Base-by-base conservation (phyloP, 2,329 filamentous ascomycete species). In the Colletotrichum nymphaeae region DNA sequence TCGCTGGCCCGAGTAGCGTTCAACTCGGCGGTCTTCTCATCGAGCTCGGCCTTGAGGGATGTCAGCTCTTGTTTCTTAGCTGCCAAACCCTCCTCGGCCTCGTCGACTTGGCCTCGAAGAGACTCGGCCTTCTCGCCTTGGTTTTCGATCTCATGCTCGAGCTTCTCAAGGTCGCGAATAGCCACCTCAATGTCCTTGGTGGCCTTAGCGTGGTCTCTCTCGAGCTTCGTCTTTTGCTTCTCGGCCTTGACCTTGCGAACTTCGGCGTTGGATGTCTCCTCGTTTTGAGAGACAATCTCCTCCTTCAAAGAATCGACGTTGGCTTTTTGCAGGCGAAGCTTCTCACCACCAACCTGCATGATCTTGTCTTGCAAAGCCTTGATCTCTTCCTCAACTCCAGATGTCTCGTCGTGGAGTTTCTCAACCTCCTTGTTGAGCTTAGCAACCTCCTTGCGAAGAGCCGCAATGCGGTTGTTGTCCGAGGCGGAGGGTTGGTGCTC, bases 271-370 rank as follows among this genome's bases (percentile, higher is more conserved):
- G 95, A 97, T 49, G 94, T 92, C 75, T 94, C 92, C 76, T 98
- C 96, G 65, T 91, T 92, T 73, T 97, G 88, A 14, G 92, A 90
- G 60, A 93, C 87, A 69, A 98, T 95, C 80, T 97, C 93, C 78
- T 95, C 93, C 81, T 97, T 98, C 75, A 97, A 86, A 7, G 92
- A 90, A 80, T 98, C 96, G 42, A 99, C 95, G 86, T 94, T 97
- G 74, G 94, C 92, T 78, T 97, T 95, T 81, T 99, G 96, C 22
- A 93, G 90, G 68, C 97, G 93, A 22, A 99, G 91, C 83, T 94
- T 95, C 79, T 98, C 95, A 83, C 97, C 97, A 79, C 97, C 97
- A 75, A 98, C 93, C 83, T 98, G 93, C 97, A 99, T 98, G 79
- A 99, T 99, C 87, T 95, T 97, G 88, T 97, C 93, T 81, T 99